Evolutionary conservation across 306 rosid genomes (phyloP).

Genomic region (Malus sylvestris): DNA sequence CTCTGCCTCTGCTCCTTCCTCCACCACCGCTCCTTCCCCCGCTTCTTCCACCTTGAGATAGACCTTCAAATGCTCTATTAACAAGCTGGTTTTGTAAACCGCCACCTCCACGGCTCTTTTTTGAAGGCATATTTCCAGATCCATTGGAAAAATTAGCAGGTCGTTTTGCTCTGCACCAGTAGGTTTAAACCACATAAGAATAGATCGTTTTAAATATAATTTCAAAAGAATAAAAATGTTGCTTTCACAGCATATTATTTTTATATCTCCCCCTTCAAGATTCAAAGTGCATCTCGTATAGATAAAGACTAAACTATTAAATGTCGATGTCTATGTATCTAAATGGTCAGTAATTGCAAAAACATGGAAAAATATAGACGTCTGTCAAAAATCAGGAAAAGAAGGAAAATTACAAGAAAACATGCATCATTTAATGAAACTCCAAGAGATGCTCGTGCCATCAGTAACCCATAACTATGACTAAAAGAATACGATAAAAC

Average conservation of each 20-base stretch:
- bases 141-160: conserved; percentile 51
- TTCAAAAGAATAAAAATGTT: not conserved
- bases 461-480: not conserved
- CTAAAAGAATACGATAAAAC: not conserved
- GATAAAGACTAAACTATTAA: not conserved
- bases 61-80: conserved; percentile 79
- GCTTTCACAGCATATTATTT: not conserved
- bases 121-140: conserved; percentile 43
- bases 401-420: not conserved
- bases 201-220: not conserved
- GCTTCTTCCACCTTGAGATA: conserved; percentile 64
- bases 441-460: not conserved
- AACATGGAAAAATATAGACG: not conserved
- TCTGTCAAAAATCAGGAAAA: not conserved
- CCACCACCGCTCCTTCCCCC: conserved; percentile 33
- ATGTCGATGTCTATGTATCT: not conserved
- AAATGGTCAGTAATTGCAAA: not conserved
- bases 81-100: conserved; percentile 71
- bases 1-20: conserved; percentile 50
- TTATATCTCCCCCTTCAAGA: not conserved
- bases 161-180: conserved; percentile 64
- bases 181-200: not conserved
- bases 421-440: not conserved
- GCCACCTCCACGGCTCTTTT: conserved; percentile 78
- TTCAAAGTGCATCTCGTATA: not conserved